A percentile compares a stretch with the other conserved stretches of the same genome.
phyloP scores from a whole-genome alignment of 1,284 basidiomycete genomes.

The Gomphus bonarii region DNA sequence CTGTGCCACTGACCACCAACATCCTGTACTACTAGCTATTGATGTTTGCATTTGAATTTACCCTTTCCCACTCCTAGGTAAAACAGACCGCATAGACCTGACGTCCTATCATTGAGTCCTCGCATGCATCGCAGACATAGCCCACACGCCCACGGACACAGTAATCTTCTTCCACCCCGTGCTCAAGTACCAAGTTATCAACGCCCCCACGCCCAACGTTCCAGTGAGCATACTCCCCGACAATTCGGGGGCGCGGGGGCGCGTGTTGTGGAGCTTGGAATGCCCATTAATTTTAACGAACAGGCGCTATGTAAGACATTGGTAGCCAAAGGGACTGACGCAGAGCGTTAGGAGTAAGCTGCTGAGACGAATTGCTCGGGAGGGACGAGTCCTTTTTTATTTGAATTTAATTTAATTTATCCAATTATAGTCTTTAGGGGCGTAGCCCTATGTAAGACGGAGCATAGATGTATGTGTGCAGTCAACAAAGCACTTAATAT shows the following conservation, averaged over 20 bases:
- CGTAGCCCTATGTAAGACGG: too few relatives aligned
- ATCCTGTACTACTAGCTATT: too few relatives aligned
- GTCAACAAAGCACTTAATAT: too few relatives aligned
- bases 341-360: constrained; percentile 15
- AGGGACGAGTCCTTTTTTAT: constrained; percentile 22
- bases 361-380: constrained; percentile 22
- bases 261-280: constrained; percentile 26
- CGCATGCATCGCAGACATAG: constrained; percentile 15
- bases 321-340: constrained; percentile 10
- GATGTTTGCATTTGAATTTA: too few relatives aligned
- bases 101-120: constrained; percentile 28
- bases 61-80: constrained; percentile 15
- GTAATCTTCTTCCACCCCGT: constrained; percentile 27
- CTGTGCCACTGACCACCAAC: too few relatives aligned
- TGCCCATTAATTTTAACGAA: constrained; percentile 8
- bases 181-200: constrained; percentile 25
- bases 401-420: too few relatives aligned
- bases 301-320: constrained; percentile 10
- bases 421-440: too few relatives aligned
- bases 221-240: constrained; percentile 20
- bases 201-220: constrained; percentile 24
- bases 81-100: constrained; percentile 29
- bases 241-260: constrained; percentile 22
- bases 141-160: neutral
- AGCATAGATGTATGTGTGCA: too few relatives aligned